Conservation (phyloP, 768 basidiomycete species). For the Tylopilus cervinicoccineus region DNA sequence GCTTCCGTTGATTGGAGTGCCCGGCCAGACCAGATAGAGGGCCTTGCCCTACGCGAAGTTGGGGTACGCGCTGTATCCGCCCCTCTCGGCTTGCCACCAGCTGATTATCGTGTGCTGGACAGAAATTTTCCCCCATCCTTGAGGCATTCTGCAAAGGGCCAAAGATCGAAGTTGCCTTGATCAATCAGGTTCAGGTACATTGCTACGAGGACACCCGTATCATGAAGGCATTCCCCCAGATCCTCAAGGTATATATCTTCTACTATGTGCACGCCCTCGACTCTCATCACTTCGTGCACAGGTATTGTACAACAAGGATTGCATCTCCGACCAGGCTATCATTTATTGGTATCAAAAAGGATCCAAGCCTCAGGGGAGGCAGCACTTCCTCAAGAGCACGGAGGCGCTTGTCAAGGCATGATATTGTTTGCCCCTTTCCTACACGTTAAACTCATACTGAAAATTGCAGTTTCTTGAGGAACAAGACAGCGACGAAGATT, state of each 20-base stretch:
- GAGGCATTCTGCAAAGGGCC: conserved; percentile 87
- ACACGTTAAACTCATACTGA: conserved; percentile 38
- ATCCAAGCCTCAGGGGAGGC: conserved; percentile 90
- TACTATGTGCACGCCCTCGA: not conserved
- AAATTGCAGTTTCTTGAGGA: conserved; percentile 77
- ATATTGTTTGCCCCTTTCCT: not conserved
- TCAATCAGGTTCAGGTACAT: conserved; percentile 93
- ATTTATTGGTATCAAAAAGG: conserved; percentile 99
- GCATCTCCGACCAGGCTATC: conserved; percentile 92
- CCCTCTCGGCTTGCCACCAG: not conserved
- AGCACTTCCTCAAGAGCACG: conserved; percentile 89
- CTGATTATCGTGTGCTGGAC: not conserved
- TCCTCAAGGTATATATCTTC: conserved; percentile 67
- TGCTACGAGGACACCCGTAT: conserved; percentile 96
- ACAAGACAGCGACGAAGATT: conserved; percentile 70
- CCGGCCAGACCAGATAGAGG: conserved; percentile 89
- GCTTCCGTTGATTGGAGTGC: conserved; percentile 84
- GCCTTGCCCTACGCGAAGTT: conserved; percentile 83
- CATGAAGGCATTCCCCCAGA: conserved; percentile 92
- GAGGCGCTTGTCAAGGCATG: conserved; percentile 84
- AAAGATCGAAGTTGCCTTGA: conserved; percentile 89
- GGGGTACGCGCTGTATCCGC: conserved; percentile 48
- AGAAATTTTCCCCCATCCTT: conserved; percentile 83
- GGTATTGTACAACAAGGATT: conserved; percentile 95
- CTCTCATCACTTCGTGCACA: conserved; percentile 30